A percentile compares a stretch with the other conserved stretches of the same genome.
Evolutionary conservation across 1,284 basidiomycete genomes (phyloP).

Genomic region (Cutaneotrichosporon mucoides): DNA sequence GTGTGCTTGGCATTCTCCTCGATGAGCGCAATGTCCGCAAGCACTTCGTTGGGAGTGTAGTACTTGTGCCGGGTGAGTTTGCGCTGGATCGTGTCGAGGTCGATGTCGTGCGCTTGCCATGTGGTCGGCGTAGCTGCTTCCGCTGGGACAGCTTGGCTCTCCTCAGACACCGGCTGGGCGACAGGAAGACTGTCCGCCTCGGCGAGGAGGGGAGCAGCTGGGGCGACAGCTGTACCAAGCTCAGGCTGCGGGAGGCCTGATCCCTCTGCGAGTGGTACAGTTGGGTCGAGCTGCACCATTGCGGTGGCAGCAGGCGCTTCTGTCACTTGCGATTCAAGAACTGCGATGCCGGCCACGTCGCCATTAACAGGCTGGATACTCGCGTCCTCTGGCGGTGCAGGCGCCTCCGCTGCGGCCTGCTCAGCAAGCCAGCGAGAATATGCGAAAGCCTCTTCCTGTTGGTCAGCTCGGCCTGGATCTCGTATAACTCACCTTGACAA

Average conservation of each 20-base stretch:
- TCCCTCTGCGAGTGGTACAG: background rate
- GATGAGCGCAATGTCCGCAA: constrained; percentile 83
- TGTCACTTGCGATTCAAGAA: constrained; percentile 4
- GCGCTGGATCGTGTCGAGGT: constrained; percentile 84
- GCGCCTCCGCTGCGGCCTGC: constrained; percentile 18
- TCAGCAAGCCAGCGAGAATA: constrained; percentile 15
- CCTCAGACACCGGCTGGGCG: background rate
- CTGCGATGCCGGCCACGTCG: background rate
- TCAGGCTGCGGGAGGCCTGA: background rate
- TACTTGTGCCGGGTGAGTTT: constrained; percentile 84
- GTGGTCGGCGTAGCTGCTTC: constrained; percentile 2
- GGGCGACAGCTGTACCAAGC: background rate
- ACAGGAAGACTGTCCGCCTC: background rate
- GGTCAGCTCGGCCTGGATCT: background rate
- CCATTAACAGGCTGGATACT: constrained; percentile 4
- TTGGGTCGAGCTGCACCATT: constrained; percentile 3
- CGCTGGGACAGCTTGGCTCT: background rate
- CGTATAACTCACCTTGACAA: constrained; percentile 59
- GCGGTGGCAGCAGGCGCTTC: background rate
- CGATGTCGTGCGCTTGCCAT: constrained; percentile 63
- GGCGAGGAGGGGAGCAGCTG: background rate
- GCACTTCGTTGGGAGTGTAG: constrained; percentile 79
- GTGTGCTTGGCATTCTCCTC: constrained; percentile 74
- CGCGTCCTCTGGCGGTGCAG: background rate
- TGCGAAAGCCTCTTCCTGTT: constrained; percentile 26